Conservation (phyloP, 2,329 filamentous ascomycete genomes). For the Botryosphaeria dothidea region DNA sequence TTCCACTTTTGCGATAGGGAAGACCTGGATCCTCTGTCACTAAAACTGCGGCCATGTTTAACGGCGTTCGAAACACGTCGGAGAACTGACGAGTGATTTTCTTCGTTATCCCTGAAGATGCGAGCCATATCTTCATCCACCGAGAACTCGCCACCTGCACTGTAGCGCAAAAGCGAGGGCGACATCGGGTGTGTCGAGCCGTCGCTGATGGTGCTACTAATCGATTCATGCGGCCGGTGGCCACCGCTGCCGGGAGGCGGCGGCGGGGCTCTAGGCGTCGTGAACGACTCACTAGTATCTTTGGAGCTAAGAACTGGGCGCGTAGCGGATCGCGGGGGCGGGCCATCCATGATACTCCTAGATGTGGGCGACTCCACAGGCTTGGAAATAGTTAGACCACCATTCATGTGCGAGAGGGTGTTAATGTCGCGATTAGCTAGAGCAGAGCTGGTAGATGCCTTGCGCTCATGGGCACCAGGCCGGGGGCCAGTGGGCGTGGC, state of each 20-base stretch:
- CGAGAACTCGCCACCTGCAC: slow-evolving; percentile 80
- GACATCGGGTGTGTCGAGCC: slow-evolving; percentile 32
- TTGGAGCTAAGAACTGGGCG: slow-evolving; percentile 41
- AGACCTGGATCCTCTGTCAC: slow-evolving; percentile 54
- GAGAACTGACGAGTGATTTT: slow-evolving; percentile 65
- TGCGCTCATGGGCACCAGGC: slow-evolving; percentile 38
- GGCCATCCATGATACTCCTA: slow-evolving; percentile 43
- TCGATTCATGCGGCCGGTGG: slow-evolving; percentile 46
- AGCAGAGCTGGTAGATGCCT: slow-evolving; percentile 38
- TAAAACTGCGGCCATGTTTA: slow-evolving; percentile 87
- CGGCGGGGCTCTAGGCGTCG: slow-evolving; percentile 47
- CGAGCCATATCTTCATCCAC: slow-evolving; percentile 95
- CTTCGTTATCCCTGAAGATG: slow-evolving; percentile 63
- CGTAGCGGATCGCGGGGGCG: slow-evolving; percentile 49
- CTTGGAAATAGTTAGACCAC: slow-evolving; percentile 44
- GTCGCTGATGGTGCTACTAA: slow-evolving; percentile 46
- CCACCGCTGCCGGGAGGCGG: slow-evolving; percentile 33
- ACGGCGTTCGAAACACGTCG: slow-evolving; percentile 91
- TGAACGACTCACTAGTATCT: slow-evolving; percentile 42
- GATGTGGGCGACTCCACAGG: slow-evolving; percentile 44
- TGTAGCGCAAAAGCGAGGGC: slow-evolving; percentile 52
- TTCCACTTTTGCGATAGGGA: slow-evolving; percentile 38
- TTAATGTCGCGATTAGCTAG: slow-evolving; percentile 19
- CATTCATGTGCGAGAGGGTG: slow-evolving; percentile 36
- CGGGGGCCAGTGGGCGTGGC: slow-evolving; percentile 40